Evolutionary conservation across 1,284 basidiomycete genomes (phyloP), one percentile per base, ranked within the genome.

Genomic region (Coriolopsis trogii): DNA sequence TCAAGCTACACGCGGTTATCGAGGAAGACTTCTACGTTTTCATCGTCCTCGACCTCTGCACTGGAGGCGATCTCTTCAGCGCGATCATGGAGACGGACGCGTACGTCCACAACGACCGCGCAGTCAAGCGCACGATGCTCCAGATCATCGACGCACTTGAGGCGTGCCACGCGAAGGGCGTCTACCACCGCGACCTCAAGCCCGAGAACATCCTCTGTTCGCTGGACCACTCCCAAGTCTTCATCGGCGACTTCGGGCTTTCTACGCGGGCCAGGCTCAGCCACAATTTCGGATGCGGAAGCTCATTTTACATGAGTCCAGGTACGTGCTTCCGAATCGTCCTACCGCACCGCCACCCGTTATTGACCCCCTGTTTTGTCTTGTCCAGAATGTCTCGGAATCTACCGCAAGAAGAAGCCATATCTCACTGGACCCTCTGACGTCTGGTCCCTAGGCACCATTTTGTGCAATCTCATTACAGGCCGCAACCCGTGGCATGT

Each of bases 111-210:
- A 67, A 79, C 67, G 75, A 80, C 58, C 62, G 61, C 18, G 69
- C 78, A 46, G 75, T 84, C 62, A 74, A 71, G 48, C 61, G 61
- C 38, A 75, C 78, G 36, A 81, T 82, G 67, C 65, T 81, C 29
- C 81, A 85, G 65, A 78, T 88, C 56, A 63, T 87, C 62, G 82
- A 84, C 58, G 80, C 84, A 8, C 77, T 88, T 51, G 72, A 80
- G 28, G 78, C 78, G 60, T 83, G 82, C 67, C 85, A 87, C 66
- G 64, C 67, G 29, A 66, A 76, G 51, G 80, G 81, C 41, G 80
- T 87, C 66, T 85, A 75, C 69, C 85, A 87, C 64, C 82, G 85
- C 33, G 87, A 88, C 61, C 72, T 89, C 51, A 89, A 88, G 67
- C 85, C 87, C 0, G 86, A 88, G 65, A 89, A 89, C 68, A 80